Evolutionary conservation across 2,329 filamentous ascomycete genomes (phyloP).

Genomic region (Paraphoma chrysanthemicola): DNA sequence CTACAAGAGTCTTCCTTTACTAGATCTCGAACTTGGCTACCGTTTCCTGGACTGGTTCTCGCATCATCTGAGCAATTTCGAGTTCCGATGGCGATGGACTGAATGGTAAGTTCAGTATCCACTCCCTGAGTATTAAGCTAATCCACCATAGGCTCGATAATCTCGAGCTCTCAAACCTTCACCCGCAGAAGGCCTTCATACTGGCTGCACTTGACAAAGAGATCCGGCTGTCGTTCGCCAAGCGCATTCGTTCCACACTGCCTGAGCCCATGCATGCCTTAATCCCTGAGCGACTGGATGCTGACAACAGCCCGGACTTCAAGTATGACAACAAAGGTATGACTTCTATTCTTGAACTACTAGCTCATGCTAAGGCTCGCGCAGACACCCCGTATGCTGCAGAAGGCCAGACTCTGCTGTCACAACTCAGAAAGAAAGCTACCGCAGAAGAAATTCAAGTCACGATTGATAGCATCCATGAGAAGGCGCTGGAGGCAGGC

Average conservation of each 20-base stretch:
- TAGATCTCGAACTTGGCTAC: slow-evolving; percentile 86
- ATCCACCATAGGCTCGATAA: slow-evolving; percentile 70
- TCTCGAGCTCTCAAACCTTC: slow-evolving; percentile 74
- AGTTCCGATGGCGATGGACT: slow-evolving; percentile 99
- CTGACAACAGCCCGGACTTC: slow-evolving; percentile 92
- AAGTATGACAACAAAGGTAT: slow-evolving; percentile 81
- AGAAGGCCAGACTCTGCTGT: slow-evolving; percentile 83
- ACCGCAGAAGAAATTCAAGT: slow-evolving; percentile 85
- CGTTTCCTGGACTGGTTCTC: slow-evolving; percentile 98
- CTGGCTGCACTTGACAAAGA: slow-evolving; percentile 92
- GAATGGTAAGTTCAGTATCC: slow-evolving; percentile 73
- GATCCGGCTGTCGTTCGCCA: slow-evolving; percentile 93
- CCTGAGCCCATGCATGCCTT: slow-evolving; percentile 82
- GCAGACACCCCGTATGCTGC: slow-evolving; percentile 79
- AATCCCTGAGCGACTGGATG: slow-evolving; percentile 87
- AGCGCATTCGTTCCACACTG: slow-evolving; percentile 92
- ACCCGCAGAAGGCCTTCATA: slow-evolving; percentile 94
- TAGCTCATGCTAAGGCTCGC: slow-evolving; percentile 2
- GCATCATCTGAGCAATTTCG: slow-evolving; percentile 97
- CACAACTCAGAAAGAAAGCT: slow-evolving; percentile 82
- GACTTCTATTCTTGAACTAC: slow-evolving; percentile 37
- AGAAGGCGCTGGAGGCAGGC: slow-evolving; percentile 73
- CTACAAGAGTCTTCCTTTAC: slow-evolving; percentile 79
- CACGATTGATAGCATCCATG: slow-evolving; percentile 80
- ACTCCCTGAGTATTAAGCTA: slow-evolving; percentile 5